phyloP scores from a whole-genome alignment of 768 basidiomycete genomes.

The Calocera viscosa region DNA sequence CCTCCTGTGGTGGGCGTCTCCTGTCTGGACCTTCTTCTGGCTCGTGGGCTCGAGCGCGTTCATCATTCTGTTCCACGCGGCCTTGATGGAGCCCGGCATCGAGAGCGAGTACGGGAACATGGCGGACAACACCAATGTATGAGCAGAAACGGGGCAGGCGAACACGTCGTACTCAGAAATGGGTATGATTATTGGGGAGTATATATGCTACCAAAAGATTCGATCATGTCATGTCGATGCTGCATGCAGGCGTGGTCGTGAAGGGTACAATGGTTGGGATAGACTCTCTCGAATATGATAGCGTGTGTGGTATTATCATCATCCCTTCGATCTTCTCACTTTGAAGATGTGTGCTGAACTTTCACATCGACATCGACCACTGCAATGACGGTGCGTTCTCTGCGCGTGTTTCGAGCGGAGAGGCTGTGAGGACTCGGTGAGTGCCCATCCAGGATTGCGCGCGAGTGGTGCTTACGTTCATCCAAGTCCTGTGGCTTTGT shows the following conservation, averaged over 20 bases:
- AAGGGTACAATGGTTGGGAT: neutral
- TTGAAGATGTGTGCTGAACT: neutral
- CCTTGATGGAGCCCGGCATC: constrained; percentile 82
- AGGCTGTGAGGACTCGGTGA: neutral
- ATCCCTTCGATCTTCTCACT: neutral
- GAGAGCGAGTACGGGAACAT: constrained; percentile 76
- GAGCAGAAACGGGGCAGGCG: neutral
- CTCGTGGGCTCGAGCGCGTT: constrained; percentile 77
- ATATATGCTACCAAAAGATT: constrained; percentile 1
- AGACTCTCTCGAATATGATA: neutral
- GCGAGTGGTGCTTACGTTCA: neutral
- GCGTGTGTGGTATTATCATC: neutral
- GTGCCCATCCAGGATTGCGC: neutral
- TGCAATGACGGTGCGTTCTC: constrained; percentile 1
- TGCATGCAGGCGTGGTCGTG: neutral
- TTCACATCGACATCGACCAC: constrained; percentile 7
- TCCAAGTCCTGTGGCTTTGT: neutral
- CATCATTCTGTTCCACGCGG: constrained; percentile 76
- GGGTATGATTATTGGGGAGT: constrained; percentile 8
- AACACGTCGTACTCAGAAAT: neutral
- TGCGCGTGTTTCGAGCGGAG: neutral
- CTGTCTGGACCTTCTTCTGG: constrained; percentile 83
- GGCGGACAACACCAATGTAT: neutral
- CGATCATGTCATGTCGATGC: neutral
- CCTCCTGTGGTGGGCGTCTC: constrained; percentile 65